Conservation (phyloP, 352 stramenopile genomes). For the Pythium monospermum region DNA sequence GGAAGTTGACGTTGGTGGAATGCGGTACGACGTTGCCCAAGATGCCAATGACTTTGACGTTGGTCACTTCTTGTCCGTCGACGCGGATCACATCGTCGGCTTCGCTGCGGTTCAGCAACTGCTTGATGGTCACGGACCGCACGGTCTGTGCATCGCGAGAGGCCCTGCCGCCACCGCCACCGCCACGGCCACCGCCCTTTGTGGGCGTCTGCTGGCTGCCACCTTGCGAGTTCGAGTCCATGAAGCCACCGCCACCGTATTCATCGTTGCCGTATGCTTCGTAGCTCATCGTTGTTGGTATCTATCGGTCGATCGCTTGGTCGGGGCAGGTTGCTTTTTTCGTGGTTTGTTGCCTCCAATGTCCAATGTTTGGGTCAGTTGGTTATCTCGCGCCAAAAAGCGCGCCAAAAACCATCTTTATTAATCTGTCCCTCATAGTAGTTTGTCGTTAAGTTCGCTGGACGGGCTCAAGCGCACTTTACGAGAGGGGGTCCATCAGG, state of each 20-base stretch:
- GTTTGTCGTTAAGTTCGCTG: too few relatives aligned
- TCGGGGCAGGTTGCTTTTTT: background rate
- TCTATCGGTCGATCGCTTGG: background rate
- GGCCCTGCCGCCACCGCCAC: conserved; percentile 26
- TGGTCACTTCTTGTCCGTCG: conserved; percentile 87
- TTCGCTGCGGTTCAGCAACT: conserved; percentile 53
- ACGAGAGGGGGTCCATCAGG: too few relatives aligned
- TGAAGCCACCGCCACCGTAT: conserved; percentile 66
- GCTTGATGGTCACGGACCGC: conserved; percentile 89
- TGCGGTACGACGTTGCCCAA: conserved; percentile 72
- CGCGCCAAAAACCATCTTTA: background rate
- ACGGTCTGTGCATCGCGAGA: conserved; percentile 79
- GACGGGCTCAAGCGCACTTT: too few relatives aligned
- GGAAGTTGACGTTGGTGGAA: conserved; percentile 90
- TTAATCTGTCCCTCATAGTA: conserved; percentile 4
- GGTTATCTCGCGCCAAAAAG: conserved; percentile 5
- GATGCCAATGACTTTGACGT: conserved; percentile 87
- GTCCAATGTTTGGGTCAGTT: background rate
- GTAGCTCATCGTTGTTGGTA: conserved; percentile 64
- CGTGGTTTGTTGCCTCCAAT: background rate
- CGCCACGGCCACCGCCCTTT: conserved; percentile 38
- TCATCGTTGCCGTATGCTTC: conserved; percentile 71
- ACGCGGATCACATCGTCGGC: conserved; percentile 76
- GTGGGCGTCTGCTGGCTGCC: conserved; percentile 46
- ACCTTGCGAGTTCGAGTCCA: conserved; percentile 49